Evolutionary conservation across 1,139 yeast species (phyloP), one percentile per base, ranked within the genome.

Genomic region (Debaryomycetaceae sp.): DNA sequence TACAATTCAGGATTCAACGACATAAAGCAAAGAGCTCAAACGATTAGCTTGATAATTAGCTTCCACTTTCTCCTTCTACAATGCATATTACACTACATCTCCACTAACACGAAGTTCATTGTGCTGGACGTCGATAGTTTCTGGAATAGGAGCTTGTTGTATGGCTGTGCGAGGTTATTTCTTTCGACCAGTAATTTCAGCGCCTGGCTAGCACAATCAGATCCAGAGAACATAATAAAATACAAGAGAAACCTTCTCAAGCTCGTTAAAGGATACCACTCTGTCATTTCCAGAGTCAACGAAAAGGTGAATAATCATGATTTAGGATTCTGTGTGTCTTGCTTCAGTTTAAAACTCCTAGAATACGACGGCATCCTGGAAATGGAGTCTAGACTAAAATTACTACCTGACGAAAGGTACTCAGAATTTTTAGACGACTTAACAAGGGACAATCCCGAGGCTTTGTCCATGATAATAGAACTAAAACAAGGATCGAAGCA

Each of bases 11-110:
- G 35, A 8, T 24, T 40, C 13, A 36, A 24, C 24, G 38, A 34
- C 8, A 23, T 40, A 7, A 37, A 37, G 13, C 24, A 8, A 4
- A 7, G 31, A 27, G 11, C 31, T 34, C 55, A 55, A 24, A 31
- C 58, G 6, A 44, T 49, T 1, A 67, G 60, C 42, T 45, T 61
- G 17, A 51, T 65, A 6, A 52, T 64, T 33, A 68, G 74, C 8
- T 66, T 55, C 47, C 68, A 68, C 49, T 67, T 69, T 47, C 52
- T 70, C 37, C 43, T 55, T 6, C 47, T 68, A 8, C 75, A 70
- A 50, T 56, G 63, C 37, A 33, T 62, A n/a, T 49, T 68, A 8
- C 72, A 68, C 45, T 50, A 54, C 36, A 41, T 60, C 5, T 57
- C 69, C 1, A 38, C 45, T 7, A 55, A 63, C 40, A 40, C 63